Evolutionary conservation across 2,329 filamentous ascomycete genomes (phyloP).

Genomic region (Paecilomyces dactylethromorphus): DNA sequence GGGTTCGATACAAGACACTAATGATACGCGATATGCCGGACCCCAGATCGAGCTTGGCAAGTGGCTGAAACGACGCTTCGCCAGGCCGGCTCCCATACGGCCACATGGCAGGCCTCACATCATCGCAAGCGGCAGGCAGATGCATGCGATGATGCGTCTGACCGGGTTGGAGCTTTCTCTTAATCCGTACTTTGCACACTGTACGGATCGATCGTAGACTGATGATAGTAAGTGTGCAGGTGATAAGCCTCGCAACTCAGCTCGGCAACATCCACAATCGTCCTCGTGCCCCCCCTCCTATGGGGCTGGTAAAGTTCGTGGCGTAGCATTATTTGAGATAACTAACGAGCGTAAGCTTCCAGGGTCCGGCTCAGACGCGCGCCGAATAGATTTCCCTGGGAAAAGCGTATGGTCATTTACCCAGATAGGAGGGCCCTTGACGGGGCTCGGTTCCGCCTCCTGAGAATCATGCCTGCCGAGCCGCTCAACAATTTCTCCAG

Average conservation of each 20-base stretch:
- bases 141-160: neutral
- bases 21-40: neutral
- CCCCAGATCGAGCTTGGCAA: neutral
- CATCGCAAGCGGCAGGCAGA: neutral
- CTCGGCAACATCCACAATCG: neutral
- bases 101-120: constrained; percentile 1
- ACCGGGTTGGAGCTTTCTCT: neutral
- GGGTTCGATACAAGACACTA: neutral
- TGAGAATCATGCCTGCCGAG: neutral
- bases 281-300: neutral
- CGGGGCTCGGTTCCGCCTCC: neutral
- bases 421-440: neutral
- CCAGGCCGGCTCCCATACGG: neutral
- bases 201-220: neutral
- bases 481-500: neutral
- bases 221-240: neutral
- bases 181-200: neutral
- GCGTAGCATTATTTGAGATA: neutral
- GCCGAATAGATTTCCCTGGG: neutral
- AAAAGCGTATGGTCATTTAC: neutral
- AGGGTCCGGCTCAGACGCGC: neutral
- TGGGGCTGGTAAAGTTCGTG: neutral
- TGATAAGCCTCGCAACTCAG: neutral
- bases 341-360: neutral
- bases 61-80: constrained; percentile 4